Percentiles rank a stretch among this genome's conserved stretches.
phyloP scores from a whole-genome alignment of 345 rosid species.

The Eutrema heterophyllum region DNA sequence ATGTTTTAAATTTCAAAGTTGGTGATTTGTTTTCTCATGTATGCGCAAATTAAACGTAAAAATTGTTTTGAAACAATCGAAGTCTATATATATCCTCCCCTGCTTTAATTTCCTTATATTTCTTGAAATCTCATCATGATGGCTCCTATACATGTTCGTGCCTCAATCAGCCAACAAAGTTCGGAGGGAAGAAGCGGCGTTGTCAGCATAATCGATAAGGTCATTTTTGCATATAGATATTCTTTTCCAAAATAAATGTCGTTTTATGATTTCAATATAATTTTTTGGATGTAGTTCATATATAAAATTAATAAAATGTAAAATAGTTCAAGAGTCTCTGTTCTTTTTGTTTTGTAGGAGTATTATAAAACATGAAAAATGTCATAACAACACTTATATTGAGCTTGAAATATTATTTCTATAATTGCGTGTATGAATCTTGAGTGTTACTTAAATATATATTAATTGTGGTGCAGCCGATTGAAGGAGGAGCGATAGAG shows the following conservation, averaged over 20 bases:
- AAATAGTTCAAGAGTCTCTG: neutral
- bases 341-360: too few relatives aligned
- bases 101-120: neutral
- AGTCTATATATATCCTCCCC: neutral
- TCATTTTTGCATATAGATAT: neutral
- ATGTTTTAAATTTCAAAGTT: neutral
- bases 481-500: conserved; percentile 30
- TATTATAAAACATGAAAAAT: neutral
- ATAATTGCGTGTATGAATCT: neutral
- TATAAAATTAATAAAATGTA: neutral
- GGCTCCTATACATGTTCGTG: neutral
- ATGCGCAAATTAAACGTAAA: neutral
- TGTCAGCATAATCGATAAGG: conserved; percentile 49
- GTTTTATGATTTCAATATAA: neutral
- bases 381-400: neutral
- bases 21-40: neutral
- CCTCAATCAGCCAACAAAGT: conserved; percentile 41
- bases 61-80: conserved; percentile 11
- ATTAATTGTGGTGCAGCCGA: conserved; percentile 17
- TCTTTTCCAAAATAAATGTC: neutral
- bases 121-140: neutral
- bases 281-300: neutral
- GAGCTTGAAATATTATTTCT: neutral
- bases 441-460: neutral
- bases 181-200: conserved; percentile 40